These are phyloP conservation scores for Leucaena leucocephala DNA, from an alignment of 306 rosid species.

Conservation along the genomic window DNA sequence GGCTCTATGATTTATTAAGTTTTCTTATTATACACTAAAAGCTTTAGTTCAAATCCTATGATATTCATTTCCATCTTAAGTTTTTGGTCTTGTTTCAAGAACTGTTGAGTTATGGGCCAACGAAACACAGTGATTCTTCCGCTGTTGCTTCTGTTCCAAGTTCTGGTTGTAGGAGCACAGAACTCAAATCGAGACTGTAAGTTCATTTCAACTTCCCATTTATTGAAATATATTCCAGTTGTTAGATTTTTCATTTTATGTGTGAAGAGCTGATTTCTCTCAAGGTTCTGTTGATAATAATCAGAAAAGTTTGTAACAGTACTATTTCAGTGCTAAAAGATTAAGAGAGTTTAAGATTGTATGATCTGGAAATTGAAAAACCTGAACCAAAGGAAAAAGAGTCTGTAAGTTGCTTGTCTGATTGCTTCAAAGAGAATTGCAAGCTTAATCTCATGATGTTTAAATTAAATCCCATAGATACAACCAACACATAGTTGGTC, in stretches of 20 bases:
- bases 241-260: slow-evolving; percentile 20
- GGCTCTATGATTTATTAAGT: slow-evolving; percentile 25
- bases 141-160: slow-evolving; percentile 36
- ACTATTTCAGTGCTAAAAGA: no score
- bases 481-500: neutral
- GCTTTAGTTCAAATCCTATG: neutral
- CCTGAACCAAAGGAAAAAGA: neutral
- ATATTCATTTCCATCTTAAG: slow-evolving; percentile 19
- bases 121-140: slow-evolving; percentile 32
- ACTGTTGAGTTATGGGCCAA: slow-evolving; percentile 34
- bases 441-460: neutral
- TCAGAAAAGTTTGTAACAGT: no score
- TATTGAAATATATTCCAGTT: neutral
- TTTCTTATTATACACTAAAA: neutral
- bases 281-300: neutral
- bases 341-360: neutral
- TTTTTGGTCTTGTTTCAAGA: slow-evolving; percentile 2
- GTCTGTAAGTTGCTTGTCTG: neutral
- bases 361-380: neutral
- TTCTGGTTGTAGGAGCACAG: slow-evolving; percentile 46
- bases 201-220: slow-evolving; percentile 34
- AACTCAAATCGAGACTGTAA: slow-evolving; percentile 44
- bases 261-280: slow-evolving; percentile 1
- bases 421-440: neutral
- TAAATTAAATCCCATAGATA: neutral